Evolutionary conservation across 805 yeast species (phyloP).

Genomic region (Zygoascus bituminiphila): DNA sequence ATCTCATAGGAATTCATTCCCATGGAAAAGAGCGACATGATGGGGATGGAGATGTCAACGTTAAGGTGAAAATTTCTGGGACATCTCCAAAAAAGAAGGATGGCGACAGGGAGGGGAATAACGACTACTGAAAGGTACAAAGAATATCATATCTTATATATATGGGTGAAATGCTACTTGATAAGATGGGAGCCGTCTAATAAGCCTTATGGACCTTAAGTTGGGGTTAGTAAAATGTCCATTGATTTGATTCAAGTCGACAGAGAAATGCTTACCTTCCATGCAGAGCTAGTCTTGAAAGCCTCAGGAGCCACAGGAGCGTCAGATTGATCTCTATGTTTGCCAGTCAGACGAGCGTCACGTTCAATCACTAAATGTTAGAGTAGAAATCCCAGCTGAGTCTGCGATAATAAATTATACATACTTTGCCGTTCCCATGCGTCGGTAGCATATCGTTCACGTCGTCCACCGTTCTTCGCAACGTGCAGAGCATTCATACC

Average conservation of each 20-base stretch:
- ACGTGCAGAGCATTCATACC: conserved; percentile 37
- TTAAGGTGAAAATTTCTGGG: neutral
- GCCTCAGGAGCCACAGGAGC: conserved; percentile 65
- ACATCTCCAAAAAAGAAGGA: neutral
- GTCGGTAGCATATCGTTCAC: conserved; percentile 46
- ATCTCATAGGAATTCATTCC: conserved; percentile 26
- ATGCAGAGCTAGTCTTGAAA: conserved; percentile 61
- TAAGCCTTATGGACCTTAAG: conserved; percentile 5
- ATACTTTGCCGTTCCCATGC: conserved; percentile 40
- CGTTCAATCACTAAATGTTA: conserved; percentile 46
- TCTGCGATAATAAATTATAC: conserved; percentile 11
- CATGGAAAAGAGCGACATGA: conserved; percentile 30
- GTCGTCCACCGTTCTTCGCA: conserved; percentile 41
- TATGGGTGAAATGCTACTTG: neutral
- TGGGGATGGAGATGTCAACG: neutral
- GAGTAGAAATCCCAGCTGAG: conserved; percentile 12
- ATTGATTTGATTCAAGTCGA: neutral
- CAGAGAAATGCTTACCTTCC: conserved; percentile 24
- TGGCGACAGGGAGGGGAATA: neutral
- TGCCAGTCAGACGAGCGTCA: conserved; percentile 71
- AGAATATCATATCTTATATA: neutral
- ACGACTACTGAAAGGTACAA: too few species aligned
- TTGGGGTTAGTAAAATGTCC: too few species aligned
- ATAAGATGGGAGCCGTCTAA: neutral
- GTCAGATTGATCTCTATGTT: conserved; percentile 57